These are phyloP conservation scores for Neospermospora avenae DNA, from an alignment of 2,329 filamentous ascomycete genomes.

Conservation along the genomic window DNA sequence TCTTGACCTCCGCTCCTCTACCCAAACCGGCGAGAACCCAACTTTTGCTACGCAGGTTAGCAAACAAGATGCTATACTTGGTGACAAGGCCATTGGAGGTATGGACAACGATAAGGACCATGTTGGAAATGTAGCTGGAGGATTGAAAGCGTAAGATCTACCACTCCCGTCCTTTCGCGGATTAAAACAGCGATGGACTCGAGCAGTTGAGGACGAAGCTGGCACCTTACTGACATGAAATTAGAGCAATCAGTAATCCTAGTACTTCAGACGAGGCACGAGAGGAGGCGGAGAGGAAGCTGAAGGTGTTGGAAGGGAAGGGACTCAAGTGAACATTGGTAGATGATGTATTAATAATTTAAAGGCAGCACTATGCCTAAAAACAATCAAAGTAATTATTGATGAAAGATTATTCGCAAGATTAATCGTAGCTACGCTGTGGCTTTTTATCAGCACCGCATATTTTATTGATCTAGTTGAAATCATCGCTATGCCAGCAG, in stretches of 20 bases:
- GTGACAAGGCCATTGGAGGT: constrained; percentile 19
- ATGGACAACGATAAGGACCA: constrained; percentile 20
- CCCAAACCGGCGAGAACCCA: neutral
- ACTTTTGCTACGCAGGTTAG: neutral
- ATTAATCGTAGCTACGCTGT: too few relatives aligned
- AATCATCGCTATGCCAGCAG: too few relatives aligned
- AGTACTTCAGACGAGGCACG: constrained; percentile 5
- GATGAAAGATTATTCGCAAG: too few relatives aligned
- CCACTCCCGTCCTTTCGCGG: too few relatives aligned
- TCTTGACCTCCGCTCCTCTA: constrained; percentile 3
- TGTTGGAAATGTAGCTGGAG: constrained; percentile 13
- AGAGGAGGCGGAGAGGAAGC: constrained; percentile 9
- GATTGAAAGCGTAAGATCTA: constrained; percentile 19
- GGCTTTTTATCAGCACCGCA: too few relatives aligned
- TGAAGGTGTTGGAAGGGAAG: constrained; percentile 11
- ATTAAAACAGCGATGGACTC: too few relatives aligned
- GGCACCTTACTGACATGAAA: neutral
- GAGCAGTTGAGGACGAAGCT: too few relatives aligned
- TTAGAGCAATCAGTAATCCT: constrained; percentile 9
- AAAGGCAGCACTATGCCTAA: too few relatives aligned
- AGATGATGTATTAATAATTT: too few relatives aligned
- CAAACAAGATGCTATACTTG: constrained; percentile 18
- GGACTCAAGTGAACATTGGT: neutral
- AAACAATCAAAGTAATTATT: too few relatives aligned
- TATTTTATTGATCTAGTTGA: too few relatives aligned